Evolutionary conservation across 176 grass and related monocot species (phyloP).

Genomic region (Aegilops speltoides): DNA sequence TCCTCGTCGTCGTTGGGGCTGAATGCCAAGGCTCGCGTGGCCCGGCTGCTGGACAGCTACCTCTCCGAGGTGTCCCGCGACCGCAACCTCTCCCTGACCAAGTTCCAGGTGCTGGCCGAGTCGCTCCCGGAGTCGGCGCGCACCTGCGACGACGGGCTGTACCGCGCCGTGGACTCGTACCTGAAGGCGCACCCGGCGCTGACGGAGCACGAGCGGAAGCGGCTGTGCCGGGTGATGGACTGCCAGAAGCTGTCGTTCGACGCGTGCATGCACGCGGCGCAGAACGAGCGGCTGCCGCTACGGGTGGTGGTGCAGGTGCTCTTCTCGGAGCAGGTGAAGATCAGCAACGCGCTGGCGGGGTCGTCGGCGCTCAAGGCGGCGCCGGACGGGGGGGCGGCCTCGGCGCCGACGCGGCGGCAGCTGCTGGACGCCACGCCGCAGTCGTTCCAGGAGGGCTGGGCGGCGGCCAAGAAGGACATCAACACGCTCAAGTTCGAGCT

Average conservation of each 20-base stretch:
- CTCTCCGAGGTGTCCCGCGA: conserved; percentile 96
- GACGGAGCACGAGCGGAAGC: conserved; percentile 93
- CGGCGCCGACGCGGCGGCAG: conserved; percentile 52
- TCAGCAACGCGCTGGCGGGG: conserved; percentile 85
- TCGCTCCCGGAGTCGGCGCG: conserved; percentile 83
- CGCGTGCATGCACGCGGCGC: conserved; percentile 96
- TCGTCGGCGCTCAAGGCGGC: conserved; percentile 32
- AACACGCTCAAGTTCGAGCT: conserved; percentile 99
- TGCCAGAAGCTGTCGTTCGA: conserved; percentile 99
- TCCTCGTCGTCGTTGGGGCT: conserved; percentile 21
- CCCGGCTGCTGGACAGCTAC: conserved; percentile 84
- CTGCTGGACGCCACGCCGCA: conserved; percentile 89
- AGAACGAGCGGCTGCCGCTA: conserved; percentile 96
- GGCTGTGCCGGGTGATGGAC: conserved; percentile 94
- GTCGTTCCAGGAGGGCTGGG: conserved; percentile 98
- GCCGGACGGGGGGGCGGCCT: not conserved
- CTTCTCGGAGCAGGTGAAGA: conserved; percentile 97
- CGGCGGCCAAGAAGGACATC: conserved; percentile 97
- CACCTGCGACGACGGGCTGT: conserved; percentile 88
- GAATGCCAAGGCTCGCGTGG: conserved; percentile 77
- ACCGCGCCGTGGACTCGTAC: conserved; percentile 96
- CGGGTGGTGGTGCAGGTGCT: conserved; percentile 98
- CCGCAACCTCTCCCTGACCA: conserved; percentile 84
- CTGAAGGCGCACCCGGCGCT: conserved; percentile 94
- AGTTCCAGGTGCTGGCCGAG: conserved; percentile 95